Percentiles rank a stretch among this genome's conserved stretches.
These are phyloP conservation scores for Hygrophila difformis DNA, from an alignment of 257 asterid genomes.

Conservation along the genomic window DNA sequence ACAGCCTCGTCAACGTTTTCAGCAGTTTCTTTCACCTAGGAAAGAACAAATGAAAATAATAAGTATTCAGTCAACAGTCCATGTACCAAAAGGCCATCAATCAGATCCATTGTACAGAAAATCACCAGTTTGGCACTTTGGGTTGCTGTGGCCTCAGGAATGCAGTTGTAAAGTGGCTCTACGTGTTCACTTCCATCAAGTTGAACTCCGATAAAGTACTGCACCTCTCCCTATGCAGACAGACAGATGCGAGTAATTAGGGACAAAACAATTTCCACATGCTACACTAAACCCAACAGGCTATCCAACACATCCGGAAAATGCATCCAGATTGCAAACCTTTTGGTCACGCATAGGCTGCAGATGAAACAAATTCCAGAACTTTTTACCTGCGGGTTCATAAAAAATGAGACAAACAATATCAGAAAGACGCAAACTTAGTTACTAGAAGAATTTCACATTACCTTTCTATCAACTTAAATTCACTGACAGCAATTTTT, in stretches of 20 bases:
- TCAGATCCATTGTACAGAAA: neutral
- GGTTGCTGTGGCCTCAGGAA: slow-evolving; percentile 73
- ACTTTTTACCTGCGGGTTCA: slow-evolving; percentile 66
- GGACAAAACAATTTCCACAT: neutral
- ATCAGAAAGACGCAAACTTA: neutral
- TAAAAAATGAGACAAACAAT: neutral
- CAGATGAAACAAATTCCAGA: slow-evolving; percentile 97
- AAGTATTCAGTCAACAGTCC: neutral
- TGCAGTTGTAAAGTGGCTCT: slow-evolving; percentile 82
- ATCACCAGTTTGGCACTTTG: slow-evolving; percentile 66
- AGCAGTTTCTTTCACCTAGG: slow-evolving; percentile 92
- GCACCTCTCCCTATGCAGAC: slow-evolving; percentile 84
- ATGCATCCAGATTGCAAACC: slow-evolving; percentile 32
- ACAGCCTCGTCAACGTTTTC: slow-evolving; percentile 86
- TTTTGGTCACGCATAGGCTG: slow-evolving; percentile 99
- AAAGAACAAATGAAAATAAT: slow-evolving; percentile 11
- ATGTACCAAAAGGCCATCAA: neutral
- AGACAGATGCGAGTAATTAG: slow-evolving; percentile 3
- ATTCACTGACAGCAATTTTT: neutral
- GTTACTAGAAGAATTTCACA: neutral
- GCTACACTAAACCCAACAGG: neutral
- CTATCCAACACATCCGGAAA: slow-evolving; percentile 1
- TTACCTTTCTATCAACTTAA: neutral
- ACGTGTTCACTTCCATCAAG: slow-evolving; percentile 95
- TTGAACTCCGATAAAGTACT: slow-evolving; percentile 95